Evolutionary conservation across 495 filamentous ascomycete species (phyloP), one percentile per base, ranked within the genome.

Genomic region (Wilcoxina mikolae): DNA sequence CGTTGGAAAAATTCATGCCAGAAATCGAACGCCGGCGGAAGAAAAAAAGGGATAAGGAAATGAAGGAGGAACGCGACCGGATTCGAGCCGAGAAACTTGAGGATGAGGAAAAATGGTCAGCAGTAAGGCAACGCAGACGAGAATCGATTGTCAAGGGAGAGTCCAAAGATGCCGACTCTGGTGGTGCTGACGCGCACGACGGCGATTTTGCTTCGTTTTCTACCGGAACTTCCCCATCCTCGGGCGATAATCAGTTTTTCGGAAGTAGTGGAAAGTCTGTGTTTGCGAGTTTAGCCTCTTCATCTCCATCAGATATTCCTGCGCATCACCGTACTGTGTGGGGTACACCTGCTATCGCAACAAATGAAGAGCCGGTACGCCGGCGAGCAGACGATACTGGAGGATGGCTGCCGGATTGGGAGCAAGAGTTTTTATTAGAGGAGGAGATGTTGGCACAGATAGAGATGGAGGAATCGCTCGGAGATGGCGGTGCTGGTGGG

Each of bases 61-160:
- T 73, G 0, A 78, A 84, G 45, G 91, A 98, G 63, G 91, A 98
- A 67, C 87, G 90, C 51, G 90, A 93, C 62, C 78, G 93, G 17
- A 59, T 91, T 3, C 77, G 87, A 45, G 90, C 91, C 3, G 91
- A 96, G 68, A 83, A 52, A 38, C 4, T 52, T 4, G 49, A 52
- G 27, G 26, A 52, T 4, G 49, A 52, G 9, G 28, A 52, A 26
- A 33, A 20, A 33, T 52, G 49, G 49, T 60, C 68, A 3, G 47
- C 60, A 4, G 53, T 67, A 10, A 57, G 70, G 15, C 59, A 65
- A 45, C 68, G 62, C 46, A 20, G 39, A 4, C 63, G 68, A 38
- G 60, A 67, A 10, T 62, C 58, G 11, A 56, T 65, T 20, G 55
- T 59, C 3, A 41, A 49, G 9, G 67, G 68, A 12, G 61, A 53